Base-by-base conservation (phyloP, 2,329 filamentous ascomycete genomes). In the Microdochium nivale region DNA sequence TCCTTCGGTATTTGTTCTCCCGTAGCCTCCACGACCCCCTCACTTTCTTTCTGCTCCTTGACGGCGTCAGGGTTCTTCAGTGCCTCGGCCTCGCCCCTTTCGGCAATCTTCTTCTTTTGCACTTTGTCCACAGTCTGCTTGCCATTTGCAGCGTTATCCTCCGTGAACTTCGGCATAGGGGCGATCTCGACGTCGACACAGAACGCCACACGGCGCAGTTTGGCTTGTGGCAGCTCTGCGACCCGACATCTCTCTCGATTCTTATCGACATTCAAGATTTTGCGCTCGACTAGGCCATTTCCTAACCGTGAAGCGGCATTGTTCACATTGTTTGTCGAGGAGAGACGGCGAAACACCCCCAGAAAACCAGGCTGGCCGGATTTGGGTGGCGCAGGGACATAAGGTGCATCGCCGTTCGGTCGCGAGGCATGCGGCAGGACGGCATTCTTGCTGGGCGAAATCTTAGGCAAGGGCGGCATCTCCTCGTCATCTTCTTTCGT, bases 121-220 rank as follows among this genome's bases (percentile, higher is more conserved):
- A 76, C 78, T 62, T 79, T 79, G 54, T 77, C 78, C 44, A 71
- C 71, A 49, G 69, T 8, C 13, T 23, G 66, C 52, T 69, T 70
- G 52, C 79, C 79, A 44, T 71, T 70, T n/a, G 67, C 62, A 51
- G 77, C 67, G 7, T 79, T 78, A 16, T 75, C 75, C 2, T 94
- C 88, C 14, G 74, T 70, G 59, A 95, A 94, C 59, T 82, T 84
- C 24, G 91, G 89, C 63, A 89, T 84, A 0, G 90, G 89, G 2
- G 92, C 92, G 62, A 99, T 95, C 67, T 99, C 94, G 3, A 99
- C 91, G 63, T 99, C 94, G 2, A 99, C 94, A 60, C 89, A 96
- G 63, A 99, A 99, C 0, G 92, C 88, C 0, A 99, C 94, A 50
- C 90, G 83, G 51, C 90, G 81, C 54, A 99, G 69, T 65, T 94